A percentile compares a stretch with the other conserved stretches of the same genome.
Evolutionary conservation across 306 rosid genomes (phyloP).

Genomic region (Urtica urens): DNA sequence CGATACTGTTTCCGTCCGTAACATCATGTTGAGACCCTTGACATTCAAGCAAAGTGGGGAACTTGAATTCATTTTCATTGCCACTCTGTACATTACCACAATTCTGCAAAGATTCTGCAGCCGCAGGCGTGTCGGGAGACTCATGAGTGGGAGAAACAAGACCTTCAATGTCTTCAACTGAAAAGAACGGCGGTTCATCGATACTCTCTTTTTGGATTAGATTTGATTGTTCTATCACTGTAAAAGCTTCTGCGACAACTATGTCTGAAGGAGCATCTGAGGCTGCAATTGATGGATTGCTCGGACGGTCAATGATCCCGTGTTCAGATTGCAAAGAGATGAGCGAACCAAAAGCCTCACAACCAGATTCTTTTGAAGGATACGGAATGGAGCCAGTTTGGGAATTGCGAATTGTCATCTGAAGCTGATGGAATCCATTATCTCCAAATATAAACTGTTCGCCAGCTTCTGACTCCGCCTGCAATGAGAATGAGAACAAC

Average conservation of each 20-base stretch:
- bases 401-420: constrained; percentile 38
- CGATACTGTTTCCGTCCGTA: constrained; percentile 11
- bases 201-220: constrained; percentile 27
- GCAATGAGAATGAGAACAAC: constrained; percentile 14
- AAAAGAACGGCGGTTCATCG: constrained; percentile 14
- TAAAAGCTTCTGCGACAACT: constrained; percentile 29
- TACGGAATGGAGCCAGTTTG: constrained; percentile 39
- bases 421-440: constrained; percentile 42
- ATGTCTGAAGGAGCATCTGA: constrained; percentile 38
- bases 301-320: constrained; percentile 22
- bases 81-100: constrained; percentile 11
- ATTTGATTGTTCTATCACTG: constrained; percentile 24
- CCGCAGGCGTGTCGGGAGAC: constrained; percentile 6
- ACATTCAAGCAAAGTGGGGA: constrained; percentile 1
- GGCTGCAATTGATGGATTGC: constrained; percentile 16
- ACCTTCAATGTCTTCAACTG: constrained; percentile 18
- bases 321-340: constrained; percentile 26
- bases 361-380: constrained; percentile 30
- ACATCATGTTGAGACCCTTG: constrained; percentile 9
- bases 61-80: constrained; percentile 12
- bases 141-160: constrained; percentile 22
- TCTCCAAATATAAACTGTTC: constrained; percentile 49
- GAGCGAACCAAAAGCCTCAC: constrained; percentile 23
- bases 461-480: constrained; percentile 60
- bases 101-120: constrained; percentile 18